Evolutionary conservation across 192 early-diverging fungal species (phyloP).

Genomic region (Phlyctochytrium bullatum): DNA sequence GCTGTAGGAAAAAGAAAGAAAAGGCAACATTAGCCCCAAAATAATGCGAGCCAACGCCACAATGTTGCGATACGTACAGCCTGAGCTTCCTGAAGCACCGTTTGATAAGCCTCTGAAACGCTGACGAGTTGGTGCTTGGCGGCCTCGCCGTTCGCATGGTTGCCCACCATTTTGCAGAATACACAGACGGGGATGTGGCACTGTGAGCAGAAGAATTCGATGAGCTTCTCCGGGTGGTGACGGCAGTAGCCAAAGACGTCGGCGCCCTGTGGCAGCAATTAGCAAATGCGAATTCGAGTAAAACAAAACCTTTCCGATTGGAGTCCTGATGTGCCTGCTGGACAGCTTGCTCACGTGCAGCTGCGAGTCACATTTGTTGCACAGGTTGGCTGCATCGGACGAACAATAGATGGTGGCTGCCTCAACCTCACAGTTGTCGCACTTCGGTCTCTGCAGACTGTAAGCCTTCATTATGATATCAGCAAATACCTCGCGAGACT

Average conservation of each 20-base stretch:
- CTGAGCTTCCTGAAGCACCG: slow-evolving; percentile 53
- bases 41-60: not conserved
- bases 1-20: slow-evolving; percentile 22
- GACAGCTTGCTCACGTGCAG: slow-evolving; percentile 56
- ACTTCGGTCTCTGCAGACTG: slow-evolving; percentile 46
- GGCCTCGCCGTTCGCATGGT: slow-evolving; percentile 55
- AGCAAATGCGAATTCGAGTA: not conserved
- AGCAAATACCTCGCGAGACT: slow-evolving; percentile 46
- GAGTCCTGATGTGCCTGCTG: slow-evolving; percentile 44
- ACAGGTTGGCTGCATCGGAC: slow-evolving; percentile 56
- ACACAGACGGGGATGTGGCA: slow-evolving; percentile 65
- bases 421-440: slow-evolving; percentile 59
- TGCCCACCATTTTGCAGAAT: slow-evolving; percentile 63
- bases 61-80: slow-evolving; percentile 28
- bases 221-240: slow-evolving; percentile 51
- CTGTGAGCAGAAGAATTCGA: slow-evolving; percentile 64
- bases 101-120: slow-evolving; percentile 52
- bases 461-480: slow-evolving; percentile 2
- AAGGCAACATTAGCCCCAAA: not conserved
- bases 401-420: slow-evolving; percentile 53
- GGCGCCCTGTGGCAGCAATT: slow-evolving; percentile 31
- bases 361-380: slow-evolving; percentile 54
- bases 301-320: slow-evolving; percentile 47
- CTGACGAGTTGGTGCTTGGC: slow-evolving; percentile 58
- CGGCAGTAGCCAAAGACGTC: slow-evolving; percentile 61